Evolutionary conservation across 1,284 basidiomycete species (phyloP).

Genomic region (Cryptococcus sp.): DNA sequence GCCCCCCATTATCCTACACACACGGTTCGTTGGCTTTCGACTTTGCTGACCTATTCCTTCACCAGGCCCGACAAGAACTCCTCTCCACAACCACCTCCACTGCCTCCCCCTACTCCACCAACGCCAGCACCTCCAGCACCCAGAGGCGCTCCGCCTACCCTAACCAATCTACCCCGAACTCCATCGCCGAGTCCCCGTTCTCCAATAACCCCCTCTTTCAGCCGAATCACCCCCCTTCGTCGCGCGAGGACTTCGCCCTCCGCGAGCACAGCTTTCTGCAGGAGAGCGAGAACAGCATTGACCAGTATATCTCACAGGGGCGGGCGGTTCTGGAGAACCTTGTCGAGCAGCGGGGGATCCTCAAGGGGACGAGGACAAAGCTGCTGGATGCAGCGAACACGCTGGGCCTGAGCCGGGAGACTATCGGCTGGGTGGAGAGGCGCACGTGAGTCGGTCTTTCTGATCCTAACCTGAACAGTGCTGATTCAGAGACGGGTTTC

Average conservation of each 20-base stretch:
- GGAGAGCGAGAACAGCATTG: constrained; percentile 71
- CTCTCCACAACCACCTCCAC: constrained; percentile 32
- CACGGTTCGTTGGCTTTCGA: not conserved
- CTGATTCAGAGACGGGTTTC: constrained; percentile 3
- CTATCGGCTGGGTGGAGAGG: constrained; percentile 91
- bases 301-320: constrained; percentile 87
- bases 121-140: constrained; percentile 44
- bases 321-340: constrained; percentile 83
- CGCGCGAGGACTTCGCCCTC: constrained; percentile 70
- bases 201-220: constrained; percentile 48
- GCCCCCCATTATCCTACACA: not conserved
- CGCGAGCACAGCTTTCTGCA: constrained; percentile 82
- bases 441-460: constrained; percentile 63
- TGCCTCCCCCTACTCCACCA: constrained; percentile 46
- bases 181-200: constrained; percentile 47
- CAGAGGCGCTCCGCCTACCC: constrained; percentile 20
- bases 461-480: not conserved
- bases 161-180: constrained; percentile 36
- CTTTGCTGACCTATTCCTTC: not conserved
- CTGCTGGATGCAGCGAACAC: constrained; percentile 87
- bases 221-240: constrained; percentile 54
- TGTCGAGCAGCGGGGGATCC: constrained; percentile 81
- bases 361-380: constrained; percentile 83
- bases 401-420: constrained; percentile 81
- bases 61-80: constrained; percentile 38